Evolutionary conservation across 139 green algal species (phyloP), one percentile per base, ranked within the genome.

Genomic region (Gonium pectorale): DNA sequence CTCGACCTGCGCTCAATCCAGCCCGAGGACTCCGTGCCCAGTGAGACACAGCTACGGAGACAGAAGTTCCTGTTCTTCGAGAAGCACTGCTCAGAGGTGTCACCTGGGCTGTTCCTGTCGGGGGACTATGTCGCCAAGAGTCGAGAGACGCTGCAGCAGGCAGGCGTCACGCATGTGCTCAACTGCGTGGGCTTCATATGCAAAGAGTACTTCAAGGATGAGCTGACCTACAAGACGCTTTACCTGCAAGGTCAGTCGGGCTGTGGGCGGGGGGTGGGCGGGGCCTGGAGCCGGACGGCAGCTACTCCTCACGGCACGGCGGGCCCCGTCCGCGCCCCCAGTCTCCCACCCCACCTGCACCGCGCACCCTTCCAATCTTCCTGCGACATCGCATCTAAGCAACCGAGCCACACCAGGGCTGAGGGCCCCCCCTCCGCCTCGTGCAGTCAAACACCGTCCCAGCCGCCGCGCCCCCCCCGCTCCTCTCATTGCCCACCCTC

Each of bases 181-280:
- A 99, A 99, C 90, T 99, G 97, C 88, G 97, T 98, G 0, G 97
- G 96, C 5, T 96, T 97, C 70, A 89, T 98, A 21, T 98, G 96
- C 81, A 91, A 92, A 26, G 90, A 97, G 75, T 98, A 97, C 89
- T 98, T 98, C 82, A 80, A 94, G 66, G 85, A 90, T 17, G 92
- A 98, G 71, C 81, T 99, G 1, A 63, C 68, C 0, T 99, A 99
- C 93, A 91, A 93, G 70, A 96, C 93, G 22, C 89, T 99, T 15
- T 98, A 94, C 88, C 89, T 99, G 77, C 94, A 98, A 91, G 94
- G 96, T 97, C 54, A 15, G 86, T 73, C 15, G 67, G 38, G 22
- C 33, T 46, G 40, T 29, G 31, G 40, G 35, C 38, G 35, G 33
- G 51, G 31, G 22, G 35, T 7, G 21, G 40, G 7, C 41, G n/a